Percentiles rank a stretch among this genome's conserved stretches.
Evolutionary conservation across 1,284 basidiomycete genomes (phyloP).

Genomic region (Leccinum pachyderme): DNA sequence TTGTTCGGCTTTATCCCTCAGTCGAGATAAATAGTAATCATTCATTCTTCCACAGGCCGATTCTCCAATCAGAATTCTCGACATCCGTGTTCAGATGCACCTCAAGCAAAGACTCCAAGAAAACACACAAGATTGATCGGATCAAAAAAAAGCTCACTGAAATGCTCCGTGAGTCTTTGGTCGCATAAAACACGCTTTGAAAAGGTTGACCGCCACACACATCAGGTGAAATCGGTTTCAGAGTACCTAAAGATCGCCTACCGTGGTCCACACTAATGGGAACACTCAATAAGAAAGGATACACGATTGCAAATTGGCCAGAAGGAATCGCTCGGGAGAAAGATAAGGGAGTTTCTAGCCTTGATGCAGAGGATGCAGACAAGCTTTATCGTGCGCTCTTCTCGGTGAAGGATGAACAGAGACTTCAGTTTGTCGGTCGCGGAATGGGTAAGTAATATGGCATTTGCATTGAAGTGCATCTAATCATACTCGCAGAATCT

Average conservation of each 20-base stretch:
- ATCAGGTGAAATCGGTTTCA: slow-evolving; percentile 4
- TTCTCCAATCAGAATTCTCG: not conserved
- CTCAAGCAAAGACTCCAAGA: not conserved
- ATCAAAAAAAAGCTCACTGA: not conserved
- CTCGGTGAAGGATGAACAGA: not conserved
- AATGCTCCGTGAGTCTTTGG: slow-evolving; percentile 12
- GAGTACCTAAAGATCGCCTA: not conserved
- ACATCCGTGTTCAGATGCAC: not conserved
- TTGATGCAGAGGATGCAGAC: not conserved
- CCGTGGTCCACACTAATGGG: slow-evolving; percentile 10
- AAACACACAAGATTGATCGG: not conserved
- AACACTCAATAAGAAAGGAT: not conserved
- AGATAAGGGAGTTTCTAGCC: not conserved
- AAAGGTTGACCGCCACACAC: not conserved
- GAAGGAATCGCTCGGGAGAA: not conserved
- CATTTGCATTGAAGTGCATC: no score
- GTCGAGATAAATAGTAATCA: not conserved
- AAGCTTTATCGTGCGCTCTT: slow-evolving; percentile 3
- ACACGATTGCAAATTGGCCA: slow-evolving; percentile 8
- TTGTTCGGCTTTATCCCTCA: not conserved
- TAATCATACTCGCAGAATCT: not conserved
- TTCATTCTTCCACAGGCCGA: not conserved
- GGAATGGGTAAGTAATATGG: not conserved
- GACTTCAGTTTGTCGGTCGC: not conserved
- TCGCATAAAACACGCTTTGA: rapidly evolving